A percentile compares a stretch with the other conserved stretches of the same genome.
These are phyloP conservation scores for Maudiozyma bulderi DNA, from an alignment of 805 yeast species.

Conservation along the genomic window DNA sequence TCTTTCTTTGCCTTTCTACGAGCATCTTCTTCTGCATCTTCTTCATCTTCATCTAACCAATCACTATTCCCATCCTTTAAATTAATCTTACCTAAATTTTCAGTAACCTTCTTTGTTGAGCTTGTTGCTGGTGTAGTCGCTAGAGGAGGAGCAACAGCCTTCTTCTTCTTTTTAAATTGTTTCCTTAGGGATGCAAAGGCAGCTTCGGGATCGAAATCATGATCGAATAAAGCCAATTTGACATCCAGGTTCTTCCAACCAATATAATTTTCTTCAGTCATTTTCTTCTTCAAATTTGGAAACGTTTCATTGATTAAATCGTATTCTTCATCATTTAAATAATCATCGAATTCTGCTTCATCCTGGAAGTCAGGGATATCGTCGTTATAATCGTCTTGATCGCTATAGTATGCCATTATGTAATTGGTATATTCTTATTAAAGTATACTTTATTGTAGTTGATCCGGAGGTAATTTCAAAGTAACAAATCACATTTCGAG, in stretches of 20 bases:
- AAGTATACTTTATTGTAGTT: not conserved
- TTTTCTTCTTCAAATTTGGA: constrained; percentile 34
- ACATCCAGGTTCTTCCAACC: constrained; percentile 35
- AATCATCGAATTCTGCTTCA: constrained; percentile 33
- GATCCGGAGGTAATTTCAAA: not conserved
- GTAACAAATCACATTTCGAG: not conserved
- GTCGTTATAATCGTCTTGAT: constrained; percentile 25
- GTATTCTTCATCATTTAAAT: constrained; percentile 30
- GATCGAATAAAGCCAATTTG: constrained; percentile 45
- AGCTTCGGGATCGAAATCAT: constrained; percentile 39
- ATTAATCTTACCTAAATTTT: constrained; percentile 3
- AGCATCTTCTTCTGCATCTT: constrained; percentile 16
- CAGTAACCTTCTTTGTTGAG: not conserved
- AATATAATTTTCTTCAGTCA: constrained; percentile 33
- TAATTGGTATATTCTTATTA: not conserved
- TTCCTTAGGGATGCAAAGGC: constrained; percentile 34
- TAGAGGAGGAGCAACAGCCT: not conserved
- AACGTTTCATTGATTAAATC: constrained; percentile 36
- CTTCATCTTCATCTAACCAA: constrained; percentile 19
- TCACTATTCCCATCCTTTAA: constrained; percentile 10
- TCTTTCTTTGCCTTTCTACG: constrained; percentile 1
- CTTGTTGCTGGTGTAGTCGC: constrained; percentile 8
- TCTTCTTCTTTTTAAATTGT: constrained; percentile 22
- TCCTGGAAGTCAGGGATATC: constrained; percentile 28
- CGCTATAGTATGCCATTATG: constrained; percentile 14